Base-by-base conservation (phyloP, 192 early-diverging fungal species). In the Gaertneriomyces semiglobifer region DNA sequence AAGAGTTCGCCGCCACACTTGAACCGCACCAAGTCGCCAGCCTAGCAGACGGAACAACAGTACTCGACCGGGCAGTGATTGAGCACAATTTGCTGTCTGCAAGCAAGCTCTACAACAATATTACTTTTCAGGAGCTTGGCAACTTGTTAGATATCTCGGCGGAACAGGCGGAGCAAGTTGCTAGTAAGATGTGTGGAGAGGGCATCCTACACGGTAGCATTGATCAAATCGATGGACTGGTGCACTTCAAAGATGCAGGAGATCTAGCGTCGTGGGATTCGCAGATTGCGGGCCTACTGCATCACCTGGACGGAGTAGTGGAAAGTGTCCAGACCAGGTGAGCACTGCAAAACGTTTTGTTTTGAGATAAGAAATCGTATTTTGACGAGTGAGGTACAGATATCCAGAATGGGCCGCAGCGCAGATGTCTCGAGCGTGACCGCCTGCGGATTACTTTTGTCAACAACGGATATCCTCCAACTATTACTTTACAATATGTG, bases 71-170 rank as follows among this genome's bases (percentile, higher is more conserved):
- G 3, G 96, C 94, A 7, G 93, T 98, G 20, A 93, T 91, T 46
- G 93, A 98, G 75, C 96, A 98, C 78, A 98, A 98, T 71, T 69
- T 86, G 18, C 80, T 96, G 48, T 85, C 93, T 12, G 88, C 92
- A 1, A 91, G 90, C 64, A 89, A 88, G 65, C 84, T 98, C 53
- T 98, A 98, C 75, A 88, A 92, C 65, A 93, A 92, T 70, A 96
- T 98, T 50, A 82, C 82, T 41, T 94, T 98, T 69, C 86, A 84
- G 45, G 90, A 96, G 70, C 80, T 98, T 33, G 91, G 89, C 4
- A 79, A 76, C 5, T 72, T 93, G 59, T 72, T 98, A 16, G 89
- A 82, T 4, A 88, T 95, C 41, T 77, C 83, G 6, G 73, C 86
- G 1, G 91, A 92, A 18, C 82, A 90, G 58, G 95, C 95, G 5